Percentiles rank a stretch among this genome's conserved stretches.
These are phyloP conservation scores for Magnusiomyces ingens DNA, from an alignment of 1,139 yeast genomes.

Conservation along the genomic window DNA sequence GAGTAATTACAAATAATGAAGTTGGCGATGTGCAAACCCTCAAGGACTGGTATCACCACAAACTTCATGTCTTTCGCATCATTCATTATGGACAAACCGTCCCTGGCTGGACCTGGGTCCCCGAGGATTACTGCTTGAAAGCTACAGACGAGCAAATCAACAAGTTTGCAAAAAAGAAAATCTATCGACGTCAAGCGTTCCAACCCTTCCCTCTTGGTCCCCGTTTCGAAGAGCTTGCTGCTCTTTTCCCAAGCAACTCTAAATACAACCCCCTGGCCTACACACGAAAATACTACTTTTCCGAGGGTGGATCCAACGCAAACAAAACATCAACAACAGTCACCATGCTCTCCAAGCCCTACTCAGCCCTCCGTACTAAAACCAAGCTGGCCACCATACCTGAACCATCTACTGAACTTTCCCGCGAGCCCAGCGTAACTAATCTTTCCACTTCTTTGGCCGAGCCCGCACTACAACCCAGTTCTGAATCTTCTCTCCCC, in stretches of 20 bases:
- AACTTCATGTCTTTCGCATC: constrained; percentile 7
- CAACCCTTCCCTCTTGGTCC: constrained; percentile 8
- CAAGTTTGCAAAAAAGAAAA: constrained; percentile 4
- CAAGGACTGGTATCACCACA: constrained; percentile 8
- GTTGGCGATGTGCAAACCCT: constrained; percentile 6
- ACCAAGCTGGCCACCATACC: too few relatives aligned
- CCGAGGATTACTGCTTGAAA: background rate
- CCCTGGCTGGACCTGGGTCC: constrained; percentile 5
- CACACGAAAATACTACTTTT: background rate
- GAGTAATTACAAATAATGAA: constrained; percentile 4
- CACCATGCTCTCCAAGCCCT: too few relatives aligned
- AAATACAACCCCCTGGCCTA: constrained; percentile 7
- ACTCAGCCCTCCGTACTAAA: too few relatives aligned
- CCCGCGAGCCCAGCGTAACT: too few relatives aligned
- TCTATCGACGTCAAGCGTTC: constrained; percentile 6
- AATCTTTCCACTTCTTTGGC: too few relatives aligned
- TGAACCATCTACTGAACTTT: too few relatives aligned
- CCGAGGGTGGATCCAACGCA: too few relatives aligned
- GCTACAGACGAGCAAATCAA: constrained; percentile 8
- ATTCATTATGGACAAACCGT: constrained; percentile 8
- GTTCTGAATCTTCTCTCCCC: background rate
- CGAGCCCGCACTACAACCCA: too few relatives aligned
- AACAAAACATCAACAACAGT: too few relatives aligned
- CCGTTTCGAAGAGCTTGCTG: constrained; percentile 5
- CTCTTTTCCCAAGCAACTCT: constrained; percentile 4